Evolutionary conservation across 352 stramenopile genomes (phyloP).

Genomic region (Phytophthora quininea): DNA sequence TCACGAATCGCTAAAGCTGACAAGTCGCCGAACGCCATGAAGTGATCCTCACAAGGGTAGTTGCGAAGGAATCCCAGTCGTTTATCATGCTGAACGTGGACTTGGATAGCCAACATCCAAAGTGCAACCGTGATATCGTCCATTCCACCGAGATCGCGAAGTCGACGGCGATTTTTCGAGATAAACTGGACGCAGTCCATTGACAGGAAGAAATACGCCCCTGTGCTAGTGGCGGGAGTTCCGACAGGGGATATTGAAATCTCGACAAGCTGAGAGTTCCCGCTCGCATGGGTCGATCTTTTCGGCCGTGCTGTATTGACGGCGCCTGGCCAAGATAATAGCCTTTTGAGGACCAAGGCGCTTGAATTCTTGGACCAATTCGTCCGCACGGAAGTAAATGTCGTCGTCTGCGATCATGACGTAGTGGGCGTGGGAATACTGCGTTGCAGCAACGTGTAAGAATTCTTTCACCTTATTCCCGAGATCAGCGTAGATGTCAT

Average conservation of each 20-base stretch:
- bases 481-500: conserved; percentile 49
- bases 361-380: background rate
- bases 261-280: conserved; percentile 17
- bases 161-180: conserved; percentile 29
- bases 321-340: conserved; percentile 15
- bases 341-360: conserved; percentile 8
- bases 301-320: conserved; percentile 1
- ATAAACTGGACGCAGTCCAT: conserved; percentile 48
- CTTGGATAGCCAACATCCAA: conserved; percentile 55
- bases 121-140: conserved; percentile 62
- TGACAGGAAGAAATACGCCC: conserved; percentile 49
- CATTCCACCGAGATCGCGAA: conserved; percentile 38
- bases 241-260: conserved; percentile 29
- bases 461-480: conserved; percentile 62
- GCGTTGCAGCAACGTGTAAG: conserved; percentile 31
- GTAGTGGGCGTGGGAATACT: conserved; percentile 25
- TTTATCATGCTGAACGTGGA: conserved; percentile 32
- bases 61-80: conserved; percentile 38
- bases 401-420: conserved; percentile 58
- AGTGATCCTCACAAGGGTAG: conserved; percentile 26
- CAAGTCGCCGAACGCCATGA: conserved; percentile 51
- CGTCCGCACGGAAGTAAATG: conserved; percentile 43
- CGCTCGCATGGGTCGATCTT: conserved; percentile 25
- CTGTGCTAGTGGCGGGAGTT: conserved; percentile 42
- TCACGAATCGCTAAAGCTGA: conserved; percentile 32